Percentiles rank a stretch among this genome's conserved stretches.
Conservation (phyloP, 2,329 filamentous ascomycete species). For the Cladosporium sp. region DNA sequence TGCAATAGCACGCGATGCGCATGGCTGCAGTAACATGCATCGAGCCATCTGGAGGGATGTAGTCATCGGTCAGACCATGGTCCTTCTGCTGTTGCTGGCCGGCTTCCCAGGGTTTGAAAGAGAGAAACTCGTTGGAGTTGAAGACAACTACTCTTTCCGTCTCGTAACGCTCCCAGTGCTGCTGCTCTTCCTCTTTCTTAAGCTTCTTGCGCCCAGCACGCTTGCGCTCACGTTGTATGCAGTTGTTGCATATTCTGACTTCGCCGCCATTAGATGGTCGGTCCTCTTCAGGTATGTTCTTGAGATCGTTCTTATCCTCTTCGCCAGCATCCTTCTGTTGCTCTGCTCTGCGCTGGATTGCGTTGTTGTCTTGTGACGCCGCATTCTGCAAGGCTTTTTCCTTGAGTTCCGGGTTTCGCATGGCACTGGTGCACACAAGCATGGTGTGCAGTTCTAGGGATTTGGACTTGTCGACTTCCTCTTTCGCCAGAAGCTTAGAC, state of each 20-base stretch:
- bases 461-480: slow-evolving; percentile 66
- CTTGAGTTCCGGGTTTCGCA: slow-evolving; percentile 69
- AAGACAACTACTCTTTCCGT: slow-evolving; percentile 83
- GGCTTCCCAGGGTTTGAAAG: slow-evolving; percentile 66
- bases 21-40: slow-evolving; percentile 84
- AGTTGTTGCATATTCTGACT: slow-evolving; percentile 87
- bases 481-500: slow-evolving; percentile 82
- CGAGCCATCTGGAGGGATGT: slow-evolving; percentile 54
- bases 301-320: slow-evolving; percentile 46
- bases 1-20: slow-evolving; percentile 96
- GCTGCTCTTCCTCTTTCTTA: slow-evolving; percentile 89
- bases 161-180: slow-evolving; percentile 80
- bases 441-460: slow-evolving; percentile 77
- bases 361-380: slow-evolving; percentile 44
- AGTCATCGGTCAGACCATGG: slow-evolving; percentile 25
- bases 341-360: slow-evolving; percentile 47
- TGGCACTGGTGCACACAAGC: slow-evolving; percentile 89
- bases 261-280: slow-evolving; percentile 87
- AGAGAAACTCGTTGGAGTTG: slow-evolving; percentile 83
- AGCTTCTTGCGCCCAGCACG: slow-evolving; percentile 88
- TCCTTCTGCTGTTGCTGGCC: slow-evolving; percentile 30
- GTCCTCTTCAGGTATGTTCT: slow-evolving; percentile 61
- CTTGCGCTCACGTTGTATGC: slow-evolving; percentile 88
- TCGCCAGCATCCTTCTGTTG: slow-evolving; percentile 38
- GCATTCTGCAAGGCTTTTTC: slow-evolving; percentile 67